Percentiles rank a stretch among this genome's conserved stretches.
Evolutionary conservation across 2,329 filamentous ascomycete species (phyloP).

Genomic region (Fusarium sp.): DNA sequence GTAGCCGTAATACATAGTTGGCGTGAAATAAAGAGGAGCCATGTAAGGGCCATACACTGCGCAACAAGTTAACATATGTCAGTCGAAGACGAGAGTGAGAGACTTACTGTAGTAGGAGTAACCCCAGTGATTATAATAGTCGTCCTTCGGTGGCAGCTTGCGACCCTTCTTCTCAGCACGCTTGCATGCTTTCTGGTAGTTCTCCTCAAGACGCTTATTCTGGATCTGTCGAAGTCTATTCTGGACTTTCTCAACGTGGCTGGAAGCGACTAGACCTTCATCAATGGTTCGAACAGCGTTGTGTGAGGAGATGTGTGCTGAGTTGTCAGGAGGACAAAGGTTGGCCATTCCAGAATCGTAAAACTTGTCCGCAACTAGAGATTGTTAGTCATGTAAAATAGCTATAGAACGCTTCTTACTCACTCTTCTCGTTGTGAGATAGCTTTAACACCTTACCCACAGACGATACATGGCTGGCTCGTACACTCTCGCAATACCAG

Average conservation of each 20-base stretch:
- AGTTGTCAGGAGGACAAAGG: constrained; percentile 69
- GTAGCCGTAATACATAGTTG: constrained; percentile 62
- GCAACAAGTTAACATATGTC: rapidly evolving
- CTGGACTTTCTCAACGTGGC: constrained; percentile 17
- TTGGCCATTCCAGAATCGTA: constrained; percentile 64
- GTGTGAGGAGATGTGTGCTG: constrained; percentile 81
- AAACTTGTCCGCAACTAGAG: constrained; percentile 57
- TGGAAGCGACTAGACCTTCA: constrained; percentile 15
- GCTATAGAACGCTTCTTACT: not conserved
- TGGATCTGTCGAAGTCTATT: constrained; percentile 37
- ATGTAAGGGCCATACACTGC: constrained; percentile 64
- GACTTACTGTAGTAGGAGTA: constrained; percentile 61
- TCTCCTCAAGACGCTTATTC: constrained; percentile 61
- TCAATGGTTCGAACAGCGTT: constrained; percentile 67
- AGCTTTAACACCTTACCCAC: constrained; percentile 62
- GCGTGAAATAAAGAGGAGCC: constrained; percentile 60
- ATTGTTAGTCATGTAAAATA: not conserved
- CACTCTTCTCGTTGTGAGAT: constrained; percentile 63
- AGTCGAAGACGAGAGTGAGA: rapidly evolving
- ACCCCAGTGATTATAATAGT: constrained; percentile 70
- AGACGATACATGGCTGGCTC: constrained; percentile 63
- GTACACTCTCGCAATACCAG: constrained; percentile 82
- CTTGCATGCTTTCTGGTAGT: constrained; percentile 69
- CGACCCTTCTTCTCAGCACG: constrained; percentile 67
- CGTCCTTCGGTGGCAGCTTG: constrained; percentile 62